Percentiles rank a stretch among this genome's conserved stretches.
Conservation (phyloP, 129 eudicot species). For the Glebionis coronaria region DNA sequence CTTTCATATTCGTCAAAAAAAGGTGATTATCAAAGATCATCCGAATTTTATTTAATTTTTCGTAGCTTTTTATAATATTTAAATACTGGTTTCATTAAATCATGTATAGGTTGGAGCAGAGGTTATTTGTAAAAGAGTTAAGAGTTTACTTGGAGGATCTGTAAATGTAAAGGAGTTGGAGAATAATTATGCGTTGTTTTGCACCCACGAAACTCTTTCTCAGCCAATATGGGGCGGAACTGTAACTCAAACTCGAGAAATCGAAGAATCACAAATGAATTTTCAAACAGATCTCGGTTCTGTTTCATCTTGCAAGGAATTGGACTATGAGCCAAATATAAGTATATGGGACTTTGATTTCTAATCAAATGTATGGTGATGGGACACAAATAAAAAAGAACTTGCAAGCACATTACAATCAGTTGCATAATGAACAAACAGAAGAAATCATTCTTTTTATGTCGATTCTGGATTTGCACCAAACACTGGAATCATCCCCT, state of each 20-base stretch:
- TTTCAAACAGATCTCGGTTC: no score
- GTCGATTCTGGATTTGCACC: no score
- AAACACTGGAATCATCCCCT: no score
- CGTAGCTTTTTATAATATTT: neutral
- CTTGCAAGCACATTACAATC: no score
- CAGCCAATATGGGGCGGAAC: no score
- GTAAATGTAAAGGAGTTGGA: slow-evolving; percentile 8
- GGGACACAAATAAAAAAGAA: no score
- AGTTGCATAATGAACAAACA: no score
- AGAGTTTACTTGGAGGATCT: slow-evolving; percentile 33
- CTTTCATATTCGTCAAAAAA: slow-evolving; percentile 41
- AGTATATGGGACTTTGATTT: neutral
- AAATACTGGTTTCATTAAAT: neutral
- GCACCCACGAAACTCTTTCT: neutral
- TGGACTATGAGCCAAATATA: neutral
- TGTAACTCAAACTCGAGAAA: no score
- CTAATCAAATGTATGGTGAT: neutral
- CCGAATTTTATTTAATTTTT: neutral
- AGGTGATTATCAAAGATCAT: slow-evolving; percentile 31
- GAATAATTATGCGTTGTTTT: neutral
- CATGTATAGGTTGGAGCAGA: slow-evolving; percentile 24
- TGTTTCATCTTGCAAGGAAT: neutral
- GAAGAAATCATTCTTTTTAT: no score
- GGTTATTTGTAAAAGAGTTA: slow-evolving; percentile 23
- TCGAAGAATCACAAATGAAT: no score